phyloP scores from a whole-genome alignment of 345 rosid species.

The Eucalyptus marginata region DNA sequence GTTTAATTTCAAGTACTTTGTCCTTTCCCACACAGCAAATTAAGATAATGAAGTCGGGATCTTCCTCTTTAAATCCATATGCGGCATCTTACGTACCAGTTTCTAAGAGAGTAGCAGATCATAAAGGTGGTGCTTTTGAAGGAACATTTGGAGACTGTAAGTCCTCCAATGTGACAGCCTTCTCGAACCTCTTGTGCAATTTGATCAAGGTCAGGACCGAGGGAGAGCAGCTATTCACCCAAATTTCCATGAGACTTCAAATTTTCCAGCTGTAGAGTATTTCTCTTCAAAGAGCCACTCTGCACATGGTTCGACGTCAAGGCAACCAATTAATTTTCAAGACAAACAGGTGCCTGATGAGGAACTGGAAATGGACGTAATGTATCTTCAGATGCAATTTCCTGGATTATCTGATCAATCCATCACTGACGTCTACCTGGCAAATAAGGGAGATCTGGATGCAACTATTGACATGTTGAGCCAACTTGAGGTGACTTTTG shows the following conservation, averaged over 20 bases:
- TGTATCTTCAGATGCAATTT: constrained; percentile 51
- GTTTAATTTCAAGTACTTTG: not conserved
- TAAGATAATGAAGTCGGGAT: constrained; percentile 47
- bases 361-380: constrained; percentile 61
- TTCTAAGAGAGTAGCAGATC: constrained; percentile 35
- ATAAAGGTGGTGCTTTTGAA: not conserved
- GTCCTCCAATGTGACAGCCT: constrained; percentile 7
- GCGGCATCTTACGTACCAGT: constrained; percentile 74
- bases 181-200: constrained; percentile 11
- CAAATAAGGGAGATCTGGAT: constrained; percentile 62
- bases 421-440: constrained; percentile 59
- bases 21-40: not conserved
- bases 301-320: constrained; percentile 20
- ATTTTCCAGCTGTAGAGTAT: not conserved
- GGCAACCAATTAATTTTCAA: constrained; percentile 1
- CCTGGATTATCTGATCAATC: constrained; percentile 66
- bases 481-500: constrained; percentile 65
- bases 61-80: constrained; percentile 62
- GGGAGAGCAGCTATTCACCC: constrained; percentile 8
- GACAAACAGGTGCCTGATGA: constrained; percentile 44
- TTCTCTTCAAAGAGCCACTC: constrained; percentile 11
- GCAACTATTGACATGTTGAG: constrained; percentile 74
- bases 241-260: constrained; percentile 9
- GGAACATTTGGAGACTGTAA: not conserved
- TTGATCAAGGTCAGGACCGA: constrained; percentile 12